Evolutionary conservation across 495 filamentous ascomycete species (phyloP).

Genomic region (Coniosporium apollinis): DNA sequence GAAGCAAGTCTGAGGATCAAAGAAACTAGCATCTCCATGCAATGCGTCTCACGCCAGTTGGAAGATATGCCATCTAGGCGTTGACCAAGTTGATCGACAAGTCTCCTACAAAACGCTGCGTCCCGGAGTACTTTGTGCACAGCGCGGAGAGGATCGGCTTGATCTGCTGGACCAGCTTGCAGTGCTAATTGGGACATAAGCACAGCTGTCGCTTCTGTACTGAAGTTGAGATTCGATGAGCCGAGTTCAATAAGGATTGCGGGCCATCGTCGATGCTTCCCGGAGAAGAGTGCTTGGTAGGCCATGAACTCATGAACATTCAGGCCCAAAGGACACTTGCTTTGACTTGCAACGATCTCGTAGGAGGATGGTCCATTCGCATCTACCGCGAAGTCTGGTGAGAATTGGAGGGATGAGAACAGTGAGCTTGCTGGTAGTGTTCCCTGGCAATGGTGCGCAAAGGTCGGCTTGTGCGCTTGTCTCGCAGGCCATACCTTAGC

Average conservation of each 20-base stretch:
- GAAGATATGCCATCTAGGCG: conserved; percentile 24
- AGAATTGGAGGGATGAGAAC: conserved; percentile 8
- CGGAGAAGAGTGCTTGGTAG: conserved; percentile 31
- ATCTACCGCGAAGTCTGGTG: conserved; percentile 7
- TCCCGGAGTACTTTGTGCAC: conserved; percentile 32
- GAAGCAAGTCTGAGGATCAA: conserved; percentile 20
- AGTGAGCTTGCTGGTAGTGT: conserved; percentile 15
- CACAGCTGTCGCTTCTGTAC: conserved; percentile 26
- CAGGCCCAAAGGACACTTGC: conserved; percentile 28
- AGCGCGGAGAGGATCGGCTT: conserved; percentile 19
- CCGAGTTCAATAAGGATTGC: conserved; percentile 34
- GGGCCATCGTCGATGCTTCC: conserved; percentile 30
- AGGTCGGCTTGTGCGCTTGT: conserved; percentile 11
- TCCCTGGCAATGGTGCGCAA: conserved; percentile 17
- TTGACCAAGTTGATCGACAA: conserved; percentile 26
- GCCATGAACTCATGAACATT: conserved; percentile 33
- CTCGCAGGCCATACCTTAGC: conserved; percentile 11
- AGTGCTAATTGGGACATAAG: conserved; percentile 28
- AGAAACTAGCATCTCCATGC: conserved; percentile 33
- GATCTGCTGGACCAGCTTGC: conserved; percentile 29
- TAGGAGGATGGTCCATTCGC: conserved; percentile 33
- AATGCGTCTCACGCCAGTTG: conserved; percentile 36
- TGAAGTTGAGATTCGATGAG: conserved; percentile 36
- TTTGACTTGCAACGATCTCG: conserved; percentile 37
- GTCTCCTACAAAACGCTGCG: conserved; percentile 24